Conservation (phyloP, 176 grass and related monocot genomes). For the Eleusine coracana region DNA sequence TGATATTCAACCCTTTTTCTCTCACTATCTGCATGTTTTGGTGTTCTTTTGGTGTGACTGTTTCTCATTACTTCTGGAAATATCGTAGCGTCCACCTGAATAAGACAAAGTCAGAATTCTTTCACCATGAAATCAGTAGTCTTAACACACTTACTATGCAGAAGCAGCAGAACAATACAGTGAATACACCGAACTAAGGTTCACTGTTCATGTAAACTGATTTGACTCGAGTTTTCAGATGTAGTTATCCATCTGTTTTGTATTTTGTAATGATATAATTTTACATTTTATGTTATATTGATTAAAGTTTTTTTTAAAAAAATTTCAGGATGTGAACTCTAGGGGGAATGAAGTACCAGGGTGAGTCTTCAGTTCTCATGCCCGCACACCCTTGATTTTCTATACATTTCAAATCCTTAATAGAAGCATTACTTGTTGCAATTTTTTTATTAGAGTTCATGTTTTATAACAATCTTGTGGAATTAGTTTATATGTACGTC, state of each 20-base stretch:
- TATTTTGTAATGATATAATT: constrained; percentile 3
- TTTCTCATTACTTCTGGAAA: constrained; percentile 14
- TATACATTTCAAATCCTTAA: constrained; percentile 14
- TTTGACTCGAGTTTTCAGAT: not conserved
- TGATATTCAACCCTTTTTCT: constrained; percentile 42
- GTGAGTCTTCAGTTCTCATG: constrained; percentile 50
- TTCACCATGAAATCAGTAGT: not conserved
- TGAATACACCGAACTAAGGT: not conserved
- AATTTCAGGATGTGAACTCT: constrained; percentile 57
- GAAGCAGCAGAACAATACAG: not conserved
- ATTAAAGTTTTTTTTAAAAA: constrained; percentile 7
- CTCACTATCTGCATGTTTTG: not conserved
- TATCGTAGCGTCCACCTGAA: constrained; percentile 4
- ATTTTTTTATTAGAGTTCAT: not conserved
- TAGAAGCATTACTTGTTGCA: constrained; percentile 8
- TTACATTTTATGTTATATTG: not conserved
- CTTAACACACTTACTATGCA: constrained; percentile 9
- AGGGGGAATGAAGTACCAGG: constrained; percentile 41
- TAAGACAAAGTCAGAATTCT: not conserved
- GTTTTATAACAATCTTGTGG: not conserved
- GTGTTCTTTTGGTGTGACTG: constrained; percentile 18
- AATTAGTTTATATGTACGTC: not conserved
- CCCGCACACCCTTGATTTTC: not conserved
- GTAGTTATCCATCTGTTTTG: not conserved
- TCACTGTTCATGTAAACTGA: constrained; percentile 1